Evolutionary conservation across 192 early-diverging fungal species (phyloP), one percentile per base, ranked within the genome.

Genomic region (Coemansia sp.): DNA sequence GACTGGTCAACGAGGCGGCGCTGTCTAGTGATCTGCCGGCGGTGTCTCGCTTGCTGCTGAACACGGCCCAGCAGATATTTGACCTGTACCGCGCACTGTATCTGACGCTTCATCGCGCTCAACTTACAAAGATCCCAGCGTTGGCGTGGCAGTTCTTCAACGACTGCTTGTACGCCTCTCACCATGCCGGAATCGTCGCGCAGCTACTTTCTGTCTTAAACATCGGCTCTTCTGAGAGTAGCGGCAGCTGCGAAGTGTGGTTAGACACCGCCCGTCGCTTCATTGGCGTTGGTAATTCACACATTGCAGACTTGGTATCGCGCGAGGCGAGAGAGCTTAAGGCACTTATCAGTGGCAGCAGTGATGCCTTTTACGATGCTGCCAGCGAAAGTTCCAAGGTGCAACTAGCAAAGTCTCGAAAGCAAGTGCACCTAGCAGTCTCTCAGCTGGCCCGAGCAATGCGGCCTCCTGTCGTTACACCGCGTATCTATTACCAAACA

Each of bases 131-230:
- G 28, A 60, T 73, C 1, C 78, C 78, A 1, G 69, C 74, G 47
- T 62, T 82, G 17, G 74, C 70, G 14, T 82, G 74, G 71, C 79
- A 73, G 64, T 74, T 73, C 49, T 59, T 63, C 68, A 76, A 73
- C 62, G 79, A 76, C 79, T 76, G 74, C 47, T 39, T 82, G 67
- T 82, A 82, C 40, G 70, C 64, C n/a, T 70, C 79, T 4, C 74
- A 82, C 70, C 78, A 81, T 49, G 59, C 63, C 1, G 64, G 64
- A 8, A 42, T 67, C 30, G 44, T 76, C 0, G 66, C 50, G 0
- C 32, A 14, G 10, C 66, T 65, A 21, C 28, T 42, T 17, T 13
- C 47, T 42, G 23, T 5, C 21, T 14, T 64, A 10, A 9, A 16
- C 49, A 10, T 6, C 11, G 23, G 1, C 40, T 2, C 23, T 23